phyloP scores from a whole-genome alignment of 2,329 filamentous ascomycete species.

The Tolypocladium tropicale region DNA sequence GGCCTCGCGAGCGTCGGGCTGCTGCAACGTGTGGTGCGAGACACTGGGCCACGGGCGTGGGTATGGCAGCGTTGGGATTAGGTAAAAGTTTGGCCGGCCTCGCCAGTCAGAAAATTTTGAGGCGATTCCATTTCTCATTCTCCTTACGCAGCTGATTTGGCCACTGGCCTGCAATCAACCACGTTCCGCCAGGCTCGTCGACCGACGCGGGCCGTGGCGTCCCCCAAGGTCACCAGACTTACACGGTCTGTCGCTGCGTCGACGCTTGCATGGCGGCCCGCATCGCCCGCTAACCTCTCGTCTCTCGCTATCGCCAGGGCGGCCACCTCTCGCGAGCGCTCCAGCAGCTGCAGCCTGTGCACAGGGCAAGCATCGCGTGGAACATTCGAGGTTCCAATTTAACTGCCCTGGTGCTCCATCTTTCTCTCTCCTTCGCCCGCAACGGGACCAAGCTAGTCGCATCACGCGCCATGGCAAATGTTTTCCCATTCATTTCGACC shows the following conservation, averaged over 20 bases:
- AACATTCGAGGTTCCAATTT: not conserved
- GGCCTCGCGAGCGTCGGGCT: not conserved
- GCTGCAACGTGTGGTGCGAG: conserved; percentile 9
- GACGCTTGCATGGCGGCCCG: not conserved
- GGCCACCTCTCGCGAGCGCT: not conserved
- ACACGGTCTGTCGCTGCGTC: not conserved
- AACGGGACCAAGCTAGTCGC: not conserved
- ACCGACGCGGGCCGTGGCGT: not conserved
- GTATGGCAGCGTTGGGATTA: conserved; percentile 18
- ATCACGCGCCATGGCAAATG: not conserved
- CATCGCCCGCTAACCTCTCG: not conserved
- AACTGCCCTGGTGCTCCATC: not conserved
- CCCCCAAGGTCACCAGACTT: not conserved
- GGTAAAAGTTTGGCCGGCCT: conserved; percentile 23
- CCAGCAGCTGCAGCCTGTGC: not conserved
- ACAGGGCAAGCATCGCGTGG: not conserved
- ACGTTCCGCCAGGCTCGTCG: not conserved
- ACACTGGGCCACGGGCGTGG: not conserved
- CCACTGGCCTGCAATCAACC: not conserved
- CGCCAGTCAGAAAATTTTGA: conserved; percentile 25
- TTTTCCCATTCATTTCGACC: not conserved
- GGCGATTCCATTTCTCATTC: conserved; percentile 12
- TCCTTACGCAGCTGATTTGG: conserved; percentile 1
- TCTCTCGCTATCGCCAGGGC: not conserved
- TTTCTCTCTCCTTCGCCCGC: not conserved